Conservation (phyloP, 768 basidiomycete species). For the Cyclocybe aegerita region DNA sequence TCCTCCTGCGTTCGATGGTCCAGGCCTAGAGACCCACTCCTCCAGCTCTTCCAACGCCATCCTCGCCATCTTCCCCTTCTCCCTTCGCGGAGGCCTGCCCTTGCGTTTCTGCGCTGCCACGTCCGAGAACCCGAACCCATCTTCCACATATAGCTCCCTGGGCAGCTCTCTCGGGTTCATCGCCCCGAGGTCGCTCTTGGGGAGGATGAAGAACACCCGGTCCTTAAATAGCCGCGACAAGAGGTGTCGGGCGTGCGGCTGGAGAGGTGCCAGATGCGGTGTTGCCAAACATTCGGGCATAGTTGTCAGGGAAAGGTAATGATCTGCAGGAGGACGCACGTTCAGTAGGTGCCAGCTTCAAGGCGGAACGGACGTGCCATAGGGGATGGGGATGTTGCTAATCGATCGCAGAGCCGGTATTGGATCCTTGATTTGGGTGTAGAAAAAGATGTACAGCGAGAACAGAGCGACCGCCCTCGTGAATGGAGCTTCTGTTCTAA, state of each 20-base stretch:
- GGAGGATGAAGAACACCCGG: constrained; percentile 60
- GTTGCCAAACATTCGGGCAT: constrained; percentile 48
- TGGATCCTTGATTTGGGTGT: constrained; percentile 60
- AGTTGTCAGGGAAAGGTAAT: constrained; percentile 44
- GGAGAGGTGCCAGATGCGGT: constrained; percentile 41
- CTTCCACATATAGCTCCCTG: constrained; percentile 59
- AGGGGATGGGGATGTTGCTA: constrained; percentile 59
- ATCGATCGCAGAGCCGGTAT: constrained; percentile 49
- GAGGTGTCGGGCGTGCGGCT: constrained; percentile 50
- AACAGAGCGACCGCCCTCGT: constrained; percentile 64
- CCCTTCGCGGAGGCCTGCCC: constrained; percentile 64
- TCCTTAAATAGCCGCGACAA: constrained; percentile 46
- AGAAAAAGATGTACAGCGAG: constrained; percentile 67
- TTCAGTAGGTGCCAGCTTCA: constrained; percentile 2
- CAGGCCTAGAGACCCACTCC: constrained; percentile 43
- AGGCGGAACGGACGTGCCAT: constrained; percentile 39
- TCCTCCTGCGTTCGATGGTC: constrained; percentile 5
- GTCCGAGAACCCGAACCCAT: constrained; percentile 27
- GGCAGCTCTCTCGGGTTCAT: constrained; percentile 68
- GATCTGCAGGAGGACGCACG: constrained; percentile 43
- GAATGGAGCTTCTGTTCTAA: constrained; percentile 48
- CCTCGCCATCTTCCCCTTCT: constrained; percentile 55
- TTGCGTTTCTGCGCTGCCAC: constrained; percentile 43
- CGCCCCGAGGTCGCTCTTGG: constrained; percentile 45
- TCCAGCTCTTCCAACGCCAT: constrained; percentile 48